A percentile compares a stretch with the other conserved stretches of the same genome.
These are phyloP conservation scores for Labyrinthula sp. DNA, from an alignment of 352 stramenopile genomes.

Conservation along the genomic window DNA sequence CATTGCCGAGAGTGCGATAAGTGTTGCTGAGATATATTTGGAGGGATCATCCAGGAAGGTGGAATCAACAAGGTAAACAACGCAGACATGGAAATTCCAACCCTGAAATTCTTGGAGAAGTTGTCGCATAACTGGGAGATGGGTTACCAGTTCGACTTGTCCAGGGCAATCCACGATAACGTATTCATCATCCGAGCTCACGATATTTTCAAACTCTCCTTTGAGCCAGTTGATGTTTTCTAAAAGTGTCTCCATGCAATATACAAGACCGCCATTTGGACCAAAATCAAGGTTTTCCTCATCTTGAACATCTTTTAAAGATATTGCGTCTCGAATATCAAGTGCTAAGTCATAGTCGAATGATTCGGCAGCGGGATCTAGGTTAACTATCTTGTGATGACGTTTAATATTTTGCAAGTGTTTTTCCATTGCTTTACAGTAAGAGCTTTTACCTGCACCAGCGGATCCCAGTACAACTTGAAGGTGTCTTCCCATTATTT, in stretches of 20 bases:
- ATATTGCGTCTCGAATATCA: slow-evolving; percentile 74
- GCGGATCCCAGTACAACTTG: slow-evolving; percentile 69
- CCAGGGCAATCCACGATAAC: slow-evolving; percentile 95
- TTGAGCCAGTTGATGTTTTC: slow-evolving; percentile 85
- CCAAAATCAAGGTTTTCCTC: slow-evolving; percentile 82
- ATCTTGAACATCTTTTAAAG: slow-evolving; percentile 86
- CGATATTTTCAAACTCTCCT: slow-evolving; percentile 63
- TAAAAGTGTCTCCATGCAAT: slow-evolving; percentile 87
- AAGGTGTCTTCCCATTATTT: slow-evolving; percentile 23
- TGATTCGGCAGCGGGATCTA: slow-evolving; percentile 32
- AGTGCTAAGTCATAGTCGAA: slow-evolving; percentile 10
- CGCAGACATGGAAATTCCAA: slow-evolving; percentile 60
- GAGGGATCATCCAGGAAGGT: slow-evolving; percentile 77
- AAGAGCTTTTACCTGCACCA: slow-evolving; percentile 69
- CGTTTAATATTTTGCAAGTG: slow-evolving; percentile 45
- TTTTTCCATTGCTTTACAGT: slow-evolving; percentile 75
- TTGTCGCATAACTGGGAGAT: slow-evolving; percentile 57
- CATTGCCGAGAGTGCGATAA: slow-evolving; percentile 89
- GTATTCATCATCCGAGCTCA: slow-evolving; percentile 63
- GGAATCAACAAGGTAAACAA: slow-evolving; percentile 67
- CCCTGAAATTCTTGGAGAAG: slow-evolving; percentile 43
- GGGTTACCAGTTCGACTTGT: slow-evolving; percentile 68
- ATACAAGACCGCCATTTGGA: slow-evolving; percentile 89
- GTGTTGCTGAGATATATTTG: slow-evolving; percentile 90
- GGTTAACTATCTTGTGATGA: slow-evolving; percentile 31